Evolutionary conservation across 768 basidiomycete species (phyloP), one percentile per base, ranked within the genome.

Genomic region (Daedaleopsis sinensis): DNA sequence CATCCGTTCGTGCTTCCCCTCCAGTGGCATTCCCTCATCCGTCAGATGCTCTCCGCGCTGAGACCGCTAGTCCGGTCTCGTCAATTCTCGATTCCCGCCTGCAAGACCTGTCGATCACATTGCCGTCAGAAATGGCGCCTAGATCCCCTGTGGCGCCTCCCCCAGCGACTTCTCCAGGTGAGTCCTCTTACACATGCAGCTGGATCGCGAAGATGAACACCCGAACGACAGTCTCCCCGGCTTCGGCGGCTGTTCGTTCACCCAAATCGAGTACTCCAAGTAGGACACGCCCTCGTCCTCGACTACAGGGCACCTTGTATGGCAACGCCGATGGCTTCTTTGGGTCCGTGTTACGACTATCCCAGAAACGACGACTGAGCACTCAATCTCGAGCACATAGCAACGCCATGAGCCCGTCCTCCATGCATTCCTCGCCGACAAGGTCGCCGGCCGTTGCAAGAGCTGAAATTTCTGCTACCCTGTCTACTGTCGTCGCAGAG

Each of bases 31-130:
- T 18, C 3, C 23, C 13, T 35, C 32, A 1, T n/a, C 39, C 1
- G 6, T 24, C n/a, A 32, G 9, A 49, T 24, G 10, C 47, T 2
- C 4, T 38, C 2, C 53, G 57, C 1, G 42, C 49, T 0, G 54
- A 38, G 6, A 63, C 62, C 3, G 62, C 48, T 19, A 63, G 57
- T n/a, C 62, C 62, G 0, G 57, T 63, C 11, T 63, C 62, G 5
- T 11, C 44, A 6, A 19, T 56, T 1, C 43, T 63, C 10, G 55
- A 63, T 24, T 32, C 54, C 2, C 53, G n/a, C 13, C 32, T 63
- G 27, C 48, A 59, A 21, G 54, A 63, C 7, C 49, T 63, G n/a
- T 35, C 50, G 1, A 56, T 63, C 9, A 44, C 62, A 2, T 32
- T 21, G 6, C 37, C 36, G 11, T 21, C 60, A 2, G 24, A 18